A percentile compares a stretch with the other conserved stretches of the same genome.
phyloP scores from a whole-genome alignment of 371 early-diverging fungal species.

The Mycotypha africana region DNA sequence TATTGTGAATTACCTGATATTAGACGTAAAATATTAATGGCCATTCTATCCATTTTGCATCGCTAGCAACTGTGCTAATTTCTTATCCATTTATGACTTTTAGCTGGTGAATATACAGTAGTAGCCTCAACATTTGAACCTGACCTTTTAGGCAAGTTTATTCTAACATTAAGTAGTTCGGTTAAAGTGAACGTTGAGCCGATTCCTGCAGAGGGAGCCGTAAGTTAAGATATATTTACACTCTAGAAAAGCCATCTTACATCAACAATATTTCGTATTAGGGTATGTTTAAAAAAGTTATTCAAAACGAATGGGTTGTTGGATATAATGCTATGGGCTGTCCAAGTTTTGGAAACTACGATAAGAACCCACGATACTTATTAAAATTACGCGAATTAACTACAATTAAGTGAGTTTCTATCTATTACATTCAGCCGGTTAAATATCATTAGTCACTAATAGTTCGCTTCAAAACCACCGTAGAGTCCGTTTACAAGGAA shows the following conservation, averaged over 20 bases:
- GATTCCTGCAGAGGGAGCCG: constrained; percentile 78
- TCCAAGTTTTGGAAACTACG: constrained; percentile 53
- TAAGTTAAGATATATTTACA: constrained; percentile 23
- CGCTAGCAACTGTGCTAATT: no score
- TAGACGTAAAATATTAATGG: constrained; percentile 38
- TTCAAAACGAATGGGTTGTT: constrained; percentile 62
- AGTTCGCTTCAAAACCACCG: no score
- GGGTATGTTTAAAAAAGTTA: constrained; percentile 68
- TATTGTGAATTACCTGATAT: constrained; percentile 60
- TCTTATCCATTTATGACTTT: no score
- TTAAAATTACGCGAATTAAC: constrained; percentile 59
- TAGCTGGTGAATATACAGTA: constrained; percentile 71
- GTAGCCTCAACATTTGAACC: constrained; percentile 77
- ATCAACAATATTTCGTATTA: constrained; percentile 11
- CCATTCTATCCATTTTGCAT: no score
- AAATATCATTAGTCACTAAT: neutral
- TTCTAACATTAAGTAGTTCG: constrained; percentile 56
- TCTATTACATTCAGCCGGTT: neutral
- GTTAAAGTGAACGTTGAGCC: constrained; percentile 39
- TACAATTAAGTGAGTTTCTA: constrained; percentile 46
- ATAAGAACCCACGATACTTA: constrained; percentile 65
- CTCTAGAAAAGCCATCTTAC: no score
- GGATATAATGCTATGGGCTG: constrained; percentile 67
- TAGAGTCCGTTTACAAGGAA: constrained; percentile 69
- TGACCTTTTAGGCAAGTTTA: constrained; percentile 63